phyloP scores from a whole-genome alignment of 108 stramenopile species.

The Nitzschia putrida region DNA sequence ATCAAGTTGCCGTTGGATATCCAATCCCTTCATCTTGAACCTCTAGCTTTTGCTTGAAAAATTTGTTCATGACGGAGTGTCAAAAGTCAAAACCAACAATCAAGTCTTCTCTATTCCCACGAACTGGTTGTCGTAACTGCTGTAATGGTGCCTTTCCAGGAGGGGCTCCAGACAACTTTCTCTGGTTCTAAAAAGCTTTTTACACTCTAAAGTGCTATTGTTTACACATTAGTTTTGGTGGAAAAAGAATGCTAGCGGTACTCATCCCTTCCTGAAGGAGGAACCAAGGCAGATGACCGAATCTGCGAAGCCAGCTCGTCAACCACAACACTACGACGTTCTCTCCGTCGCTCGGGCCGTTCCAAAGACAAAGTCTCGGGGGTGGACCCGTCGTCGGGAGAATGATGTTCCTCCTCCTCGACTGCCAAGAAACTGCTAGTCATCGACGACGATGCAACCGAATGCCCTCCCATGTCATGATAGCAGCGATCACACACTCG shows the following conservation, averaged over 20 bases:
- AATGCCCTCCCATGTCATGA: constrained; percentile 66
- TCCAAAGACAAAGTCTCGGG: neutral
- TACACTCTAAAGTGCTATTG: too few species aligned
- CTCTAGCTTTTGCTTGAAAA: too few species aligned
- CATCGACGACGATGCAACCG: constrained; percentile 24
- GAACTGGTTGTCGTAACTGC: too few species aligned
- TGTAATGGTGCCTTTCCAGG: too few species aligned
- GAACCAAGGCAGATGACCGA: constrained; percentile 29
- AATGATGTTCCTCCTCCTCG: constrained; percentile 11
- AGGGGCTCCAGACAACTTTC: too few species aligned
- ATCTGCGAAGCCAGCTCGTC: constrained; percentile 72
- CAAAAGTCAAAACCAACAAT: too few species aligned
- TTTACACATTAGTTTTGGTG: too few species aligned
- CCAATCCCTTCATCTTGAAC: too few species aligned
- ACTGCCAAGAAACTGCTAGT: constrained; percentile 28
- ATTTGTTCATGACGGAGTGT: too few species aligned
- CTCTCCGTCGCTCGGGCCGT: constrained; percentile 39
- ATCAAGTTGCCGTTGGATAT: too few species aligned
- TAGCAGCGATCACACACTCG: constrained; percentile 97
- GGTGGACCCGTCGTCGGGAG: constrained; percentile 2
- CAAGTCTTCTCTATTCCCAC: too few species aligned
- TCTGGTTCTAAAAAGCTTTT: too few species aligned
- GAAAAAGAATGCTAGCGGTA: neutral
- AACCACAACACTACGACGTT: constrained; percentile 65
- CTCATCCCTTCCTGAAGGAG: neutral